A percentile compares a stretch with the other conserved stretches of the same genome.
Conservation (phyloP, 805 yeast genomes). For the Spathaspora passalidarum region DNA sequence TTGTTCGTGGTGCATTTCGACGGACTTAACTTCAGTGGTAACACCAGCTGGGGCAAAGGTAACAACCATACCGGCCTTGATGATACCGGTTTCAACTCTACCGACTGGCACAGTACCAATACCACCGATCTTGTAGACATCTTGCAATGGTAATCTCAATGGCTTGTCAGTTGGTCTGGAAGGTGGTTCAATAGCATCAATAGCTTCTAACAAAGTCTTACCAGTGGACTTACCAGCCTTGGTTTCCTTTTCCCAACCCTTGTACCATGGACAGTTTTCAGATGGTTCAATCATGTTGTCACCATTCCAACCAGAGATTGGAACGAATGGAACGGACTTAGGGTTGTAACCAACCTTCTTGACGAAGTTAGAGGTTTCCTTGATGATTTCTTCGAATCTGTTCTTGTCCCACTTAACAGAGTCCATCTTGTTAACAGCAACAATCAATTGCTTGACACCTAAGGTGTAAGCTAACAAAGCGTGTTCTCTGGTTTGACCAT, state of each 20-base stretch:
- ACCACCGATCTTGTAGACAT: constrained; percentile 92
- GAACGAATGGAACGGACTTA: constrained; percentile 81
- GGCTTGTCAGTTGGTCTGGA: constrained; percentile 81
- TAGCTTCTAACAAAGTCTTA: constrained; percentile 81
- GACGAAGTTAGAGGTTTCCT: constrained; percentile 77
- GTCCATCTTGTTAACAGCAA: constrained; percentile 95
- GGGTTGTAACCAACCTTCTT: constrained; percentile 85
- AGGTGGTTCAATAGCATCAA: constrained; percentile 80
- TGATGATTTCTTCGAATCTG: constrained; percentile 74
- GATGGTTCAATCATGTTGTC: constrained; percentile 89
- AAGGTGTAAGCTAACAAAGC: constrained; percentile 86
- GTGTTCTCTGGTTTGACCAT: constrained; percentile 95
- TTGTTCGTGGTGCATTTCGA: constrained; percentile 85
- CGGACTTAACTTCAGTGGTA: constrained; percentile 87
- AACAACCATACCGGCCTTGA: constrained; percentile 89
- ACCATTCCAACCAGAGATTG: constrained; percentile 91
- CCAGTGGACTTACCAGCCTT: constrained; percentile 67
- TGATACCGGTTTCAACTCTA: constrained; percentile 89
- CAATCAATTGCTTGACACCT: constrained; percentile 84
- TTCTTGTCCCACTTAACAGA: constrained; percentile 83
- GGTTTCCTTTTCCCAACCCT: constrained; percentile 83
- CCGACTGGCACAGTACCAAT: constrained; percentile 92
- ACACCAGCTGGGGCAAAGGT: constrained; percentile 89
- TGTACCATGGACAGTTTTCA: constrained; percentile 81
- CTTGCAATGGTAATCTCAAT: constrained; percentile 86